phyloP scores from a whole-genome alignment of 2,329 filamentous ascomycete species.

The Fusarium dimerum region DNA sequence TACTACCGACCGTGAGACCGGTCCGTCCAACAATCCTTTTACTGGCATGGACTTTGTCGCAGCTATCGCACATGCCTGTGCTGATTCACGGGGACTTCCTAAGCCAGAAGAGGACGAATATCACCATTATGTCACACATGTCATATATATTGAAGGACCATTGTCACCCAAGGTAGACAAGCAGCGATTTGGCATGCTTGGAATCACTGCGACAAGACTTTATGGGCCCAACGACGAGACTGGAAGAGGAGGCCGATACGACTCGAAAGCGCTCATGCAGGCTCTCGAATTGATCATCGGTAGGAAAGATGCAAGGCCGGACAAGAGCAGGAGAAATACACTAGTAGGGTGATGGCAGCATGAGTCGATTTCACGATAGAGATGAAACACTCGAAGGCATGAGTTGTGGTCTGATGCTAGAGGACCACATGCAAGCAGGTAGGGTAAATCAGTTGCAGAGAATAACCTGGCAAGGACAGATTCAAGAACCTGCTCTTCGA shows the following conservation, averaged over 20 bases:
- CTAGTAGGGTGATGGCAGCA: slow-evolving; percentile 32
- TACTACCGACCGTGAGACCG: slow-evolving; percentile 82
- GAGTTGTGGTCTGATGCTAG: too few relatives aligned
- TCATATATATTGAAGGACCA: slow-evolving; percentile 75
- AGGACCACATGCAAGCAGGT: too few relatives aligned
- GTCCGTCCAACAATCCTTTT: slow-evolving; percentile 65
- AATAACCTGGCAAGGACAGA: too few relatives aligned
- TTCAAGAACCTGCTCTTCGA: too few relatives aligned
- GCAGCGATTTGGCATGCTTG: slow-evolving; percentile 61
- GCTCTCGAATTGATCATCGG: slow-evolving; percentile 79
- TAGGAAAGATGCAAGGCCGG: slow-evolving; percentile 41
- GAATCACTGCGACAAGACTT: slow-evolving; percentile 75
- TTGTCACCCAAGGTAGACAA: slow-evolving; percentile 71
- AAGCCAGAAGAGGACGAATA: slow-evolving; percentile 49
- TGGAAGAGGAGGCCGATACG: slow-evolving; percentile 62
- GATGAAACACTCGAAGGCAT: too few relatives aligned
- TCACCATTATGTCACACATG: slow-evolving; percentile 74
- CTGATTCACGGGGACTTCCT: slow-evolving; percentile 60
- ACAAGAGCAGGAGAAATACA: slow-evolving; percentile 48
- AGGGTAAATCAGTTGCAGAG: too few relatives aligned
- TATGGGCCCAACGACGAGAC: slow-evolving; percentile 64
- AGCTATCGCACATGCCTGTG: slow-evolving; percentile 74
- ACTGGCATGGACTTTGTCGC: slow-evolving; percentile 79
- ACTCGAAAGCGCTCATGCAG: slow-evolving; percentile 71
- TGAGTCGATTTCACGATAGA: too few relatives aligned